These are phyloP conservation scores for Borealophlyctis nickersoniae DNA, from an alignment of 192 early-diverging fungal species.

Conservation along the genomic window DNA sequence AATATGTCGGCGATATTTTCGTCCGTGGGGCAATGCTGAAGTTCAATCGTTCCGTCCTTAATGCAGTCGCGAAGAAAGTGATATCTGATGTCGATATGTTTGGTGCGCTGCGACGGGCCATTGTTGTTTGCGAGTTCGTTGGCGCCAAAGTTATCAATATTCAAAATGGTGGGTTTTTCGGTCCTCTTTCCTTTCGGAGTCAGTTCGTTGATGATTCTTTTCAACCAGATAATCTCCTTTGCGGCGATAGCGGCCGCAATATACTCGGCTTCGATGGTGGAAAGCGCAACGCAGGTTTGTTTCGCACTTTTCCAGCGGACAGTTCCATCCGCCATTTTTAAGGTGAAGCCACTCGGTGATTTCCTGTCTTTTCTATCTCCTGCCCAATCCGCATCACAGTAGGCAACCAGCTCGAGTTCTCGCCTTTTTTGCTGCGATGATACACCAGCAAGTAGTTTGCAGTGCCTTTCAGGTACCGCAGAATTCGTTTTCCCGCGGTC, in stretches of 20 bases:
- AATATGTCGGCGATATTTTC: too few species aligned
- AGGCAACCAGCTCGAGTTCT: not conserved
- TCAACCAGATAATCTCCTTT: slow-evolving; percentile 7
- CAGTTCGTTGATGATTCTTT: not conserved
- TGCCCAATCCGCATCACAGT: not conserved
- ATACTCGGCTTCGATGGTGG: slow-evolving; percentile 5
- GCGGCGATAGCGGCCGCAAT: slow-evolving; percentile 7
- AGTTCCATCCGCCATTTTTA: not conserved
- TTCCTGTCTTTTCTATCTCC: not conserved
- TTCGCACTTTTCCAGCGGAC: slow-evolving; percentile 1
- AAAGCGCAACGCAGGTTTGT: not conserved
- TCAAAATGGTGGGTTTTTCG: too few species aligned
- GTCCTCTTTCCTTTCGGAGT: too few species aligned
- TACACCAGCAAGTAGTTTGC: not conserved
- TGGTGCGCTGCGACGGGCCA: too few species aligned
- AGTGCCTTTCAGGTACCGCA: not conserved
- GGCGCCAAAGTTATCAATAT: too few species aligned
- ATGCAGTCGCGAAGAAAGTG: too few species aligned
- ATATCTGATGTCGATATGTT: too few species aligned
- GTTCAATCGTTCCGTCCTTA: too few species aligned
- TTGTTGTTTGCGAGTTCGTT: too few species aligned
- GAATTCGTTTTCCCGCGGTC: not conserved
- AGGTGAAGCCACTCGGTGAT: not conserved
- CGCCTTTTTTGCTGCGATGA: too few species aligned
- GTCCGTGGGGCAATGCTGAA: too few species aligned